Conservation (phyloP, 164 flowering plant genomes). For the Malania oleifera region DNA sequence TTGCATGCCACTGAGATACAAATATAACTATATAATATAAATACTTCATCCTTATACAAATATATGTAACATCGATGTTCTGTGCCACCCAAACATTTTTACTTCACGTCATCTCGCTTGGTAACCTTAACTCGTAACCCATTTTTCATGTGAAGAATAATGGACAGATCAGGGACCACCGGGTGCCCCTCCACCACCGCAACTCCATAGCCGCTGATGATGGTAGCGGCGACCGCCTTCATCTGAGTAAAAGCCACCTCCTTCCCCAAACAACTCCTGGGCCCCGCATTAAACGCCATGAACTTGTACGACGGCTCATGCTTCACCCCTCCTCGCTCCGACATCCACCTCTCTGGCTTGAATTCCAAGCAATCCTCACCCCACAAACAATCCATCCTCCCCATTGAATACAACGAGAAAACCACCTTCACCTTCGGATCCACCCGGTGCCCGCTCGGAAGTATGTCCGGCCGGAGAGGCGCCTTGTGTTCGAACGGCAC, state of each 20-base stretch:
- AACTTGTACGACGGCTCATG: neutral
- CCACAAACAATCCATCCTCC: neutral
- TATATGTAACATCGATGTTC: too few species aligned
- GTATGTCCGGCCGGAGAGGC: neutral
- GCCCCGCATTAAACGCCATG: neutral
- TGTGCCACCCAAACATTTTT: too few species aligned
- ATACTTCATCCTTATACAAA: too few species aligned
- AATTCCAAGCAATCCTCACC: neutral
- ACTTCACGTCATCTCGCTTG: too few species aligned
- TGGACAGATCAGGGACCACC: neutral
- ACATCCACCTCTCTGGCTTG: neutral
- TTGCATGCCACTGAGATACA: too few species aligned
- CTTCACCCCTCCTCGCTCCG: neutral
- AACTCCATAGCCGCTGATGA: neutral
- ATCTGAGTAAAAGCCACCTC: neutral
- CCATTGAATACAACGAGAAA: neutral
- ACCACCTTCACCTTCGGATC: neutral
- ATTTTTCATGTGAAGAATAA: neutral
- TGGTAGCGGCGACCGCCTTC: neutral
- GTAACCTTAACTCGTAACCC: neutral
- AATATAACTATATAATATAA: too few species aligned
- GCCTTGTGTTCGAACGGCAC: neutral
- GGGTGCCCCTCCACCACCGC: neutral
- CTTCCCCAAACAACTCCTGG: neutral
- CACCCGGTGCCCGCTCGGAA: neutral